These are phyloP conservation scores for Chrysophaeum taylorii DNA, from an alignment of 352 stramenopile genomes.

Conservation along the genomic window DNA sequence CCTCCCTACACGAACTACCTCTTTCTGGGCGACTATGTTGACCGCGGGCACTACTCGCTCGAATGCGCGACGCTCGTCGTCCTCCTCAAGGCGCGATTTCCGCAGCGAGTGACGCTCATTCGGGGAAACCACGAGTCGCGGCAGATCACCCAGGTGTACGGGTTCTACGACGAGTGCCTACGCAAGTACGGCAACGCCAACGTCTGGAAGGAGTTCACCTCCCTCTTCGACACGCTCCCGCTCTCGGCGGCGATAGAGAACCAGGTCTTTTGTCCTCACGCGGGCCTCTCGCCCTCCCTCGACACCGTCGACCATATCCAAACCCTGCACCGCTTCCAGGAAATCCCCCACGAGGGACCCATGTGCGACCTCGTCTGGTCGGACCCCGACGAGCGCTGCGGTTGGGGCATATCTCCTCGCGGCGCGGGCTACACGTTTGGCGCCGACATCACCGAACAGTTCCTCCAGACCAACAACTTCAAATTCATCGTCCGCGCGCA, in stretches of 20 bases:
- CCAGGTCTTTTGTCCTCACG: conserved; percentile 79
- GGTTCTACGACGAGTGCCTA: conserved; percentile 96
- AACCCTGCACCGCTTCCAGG: conserved; percentile 81
- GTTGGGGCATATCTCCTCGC: conserved; percentile 31
- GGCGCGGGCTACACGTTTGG: conserved; percentile 80
- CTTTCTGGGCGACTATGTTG: conserved; percentile 93
- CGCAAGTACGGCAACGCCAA: conserved; percentile 97
- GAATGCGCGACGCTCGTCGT: conserved; percentile 52
- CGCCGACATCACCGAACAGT: conserved; percentile 53
- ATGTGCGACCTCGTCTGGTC: conserved; percentile 97
- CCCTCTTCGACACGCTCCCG: conserved; percentile 89
- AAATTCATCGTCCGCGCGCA: conserved; percentile 20
- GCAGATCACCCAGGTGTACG: conserved; percentile 88
- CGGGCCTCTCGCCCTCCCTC: conserved; percentile 60
- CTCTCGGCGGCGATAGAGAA: conserved; percentile 87
- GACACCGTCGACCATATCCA: conserved; percentile 83
- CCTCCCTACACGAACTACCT: conserved; percentile 75
- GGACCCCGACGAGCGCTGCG: conserved; percentile 65
- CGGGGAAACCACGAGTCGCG: conserved; percentile 84
- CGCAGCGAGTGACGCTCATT: conserved; percentile 55
- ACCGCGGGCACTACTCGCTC: conserved; percentile 88
- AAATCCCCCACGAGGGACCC: conserved; percentile 88
- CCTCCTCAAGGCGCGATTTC: conserved; percentile 62
- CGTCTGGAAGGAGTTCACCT: conserved; percentile 94
- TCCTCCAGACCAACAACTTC: neutral